phyloP scores from a whole-genome alignment of 768 basidiomycete species.

The Roridomyces roridus region DNA sequence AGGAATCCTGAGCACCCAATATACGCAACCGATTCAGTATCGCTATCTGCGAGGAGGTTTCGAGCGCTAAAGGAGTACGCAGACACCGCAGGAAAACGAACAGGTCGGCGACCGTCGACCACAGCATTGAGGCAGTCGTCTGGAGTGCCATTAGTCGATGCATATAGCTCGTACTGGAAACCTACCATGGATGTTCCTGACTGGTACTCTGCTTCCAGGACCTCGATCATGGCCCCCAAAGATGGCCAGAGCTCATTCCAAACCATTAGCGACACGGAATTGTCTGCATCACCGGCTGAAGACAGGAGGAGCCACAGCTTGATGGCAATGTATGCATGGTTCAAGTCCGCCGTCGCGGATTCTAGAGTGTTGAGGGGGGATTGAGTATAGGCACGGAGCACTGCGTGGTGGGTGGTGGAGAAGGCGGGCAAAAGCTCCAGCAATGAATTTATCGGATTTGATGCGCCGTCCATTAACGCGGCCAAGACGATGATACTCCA shows the following conservation, averaged over 20 bases:
- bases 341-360: conserved; percentile 61
- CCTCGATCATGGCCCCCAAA: conserved; percentile 59
- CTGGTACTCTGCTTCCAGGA: conserved; percentile 55
- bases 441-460: conserved; percentile 46
- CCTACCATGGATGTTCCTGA: conserved; percentile 48
- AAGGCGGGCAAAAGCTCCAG: conserved; percentile 60
- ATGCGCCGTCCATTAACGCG: conserved; percentile 49
- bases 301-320: conserved; percentile 74
- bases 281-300: conserved; percentile 31
- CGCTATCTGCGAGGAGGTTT: conserved; percentile 55
- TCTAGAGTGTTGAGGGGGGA: conserved; percentile 45
- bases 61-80: conserved; percentile 57
- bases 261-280: conserved; percentile 45
- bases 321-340: conserved; percentile 70
- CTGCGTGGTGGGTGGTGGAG: conserved; percentile 49
- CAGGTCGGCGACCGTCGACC: conserved; percentile 69
- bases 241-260: conserved; percentile 85
- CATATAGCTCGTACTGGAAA: conserved; percentile 6
- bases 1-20: conserved; percentile 54
- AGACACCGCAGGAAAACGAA: conserved; percentile 66
- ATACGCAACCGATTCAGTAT: conserved; percentile 56
- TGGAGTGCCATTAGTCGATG: conserved; percentile 30
- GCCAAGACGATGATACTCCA: conserved; percentile 73
- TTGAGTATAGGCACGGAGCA: conserved; percentile 49
- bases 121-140: conserved; percentile 60